phyloP scores from a whole-genome alignment of 2,329 filamentous ascomycete species.

The Sporothrix protearum region DNA sequence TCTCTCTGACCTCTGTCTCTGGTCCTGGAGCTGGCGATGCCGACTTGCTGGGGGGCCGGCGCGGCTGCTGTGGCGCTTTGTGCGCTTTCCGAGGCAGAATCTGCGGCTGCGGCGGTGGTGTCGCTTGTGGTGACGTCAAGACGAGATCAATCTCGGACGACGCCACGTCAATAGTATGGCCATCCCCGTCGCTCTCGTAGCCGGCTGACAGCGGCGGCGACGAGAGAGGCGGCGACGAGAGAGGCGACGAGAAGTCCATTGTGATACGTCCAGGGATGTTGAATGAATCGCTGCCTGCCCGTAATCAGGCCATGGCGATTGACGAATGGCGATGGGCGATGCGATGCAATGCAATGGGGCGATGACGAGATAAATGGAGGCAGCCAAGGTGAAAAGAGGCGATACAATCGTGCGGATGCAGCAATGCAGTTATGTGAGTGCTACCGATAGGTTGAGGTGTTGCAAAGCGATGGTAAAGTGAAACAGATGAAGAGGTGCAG shows the following conservation, averaged over 20 bases:
- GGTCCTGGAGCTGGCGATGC: background rate
- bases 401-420: too few relatives aligned
- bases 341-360: background rate
- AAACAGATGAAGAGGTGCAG: background rate
- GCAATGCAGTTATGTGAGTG: too few relatives aligned
- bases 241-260: conserved; percentile 17
- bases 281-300: background rate
- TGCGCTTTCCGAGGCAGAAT: background rate
- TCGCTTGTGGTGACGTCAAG: background rate
- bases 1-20: background rate
- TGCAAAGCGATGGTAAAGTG: background rate
- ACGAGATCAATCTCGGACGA: conserved; percentile 1
- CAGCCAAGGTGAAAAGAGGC: background rate
- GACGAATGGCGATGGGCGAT: background rate
- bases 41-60: background rate
- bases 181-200: background rate
- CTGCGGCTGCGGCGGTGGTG: background rate
- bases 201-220: conserved; percentile 18
- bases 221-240: conserved; percentile 22
- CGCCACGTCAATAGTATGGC: background rate
- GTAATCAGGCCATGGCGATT: background rate
- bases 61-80: background rate
- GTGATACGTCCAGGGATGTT: background rate
- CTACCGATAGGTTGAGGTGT: background rate
- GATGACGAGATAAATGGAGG: background rate